Evolutionary conservation across 2,329 filamentous ascomycete species (phyloP), one percentile per base, ranked within the genome.

Genomic region (Aspergillus ochraceoroseus): DNA sequence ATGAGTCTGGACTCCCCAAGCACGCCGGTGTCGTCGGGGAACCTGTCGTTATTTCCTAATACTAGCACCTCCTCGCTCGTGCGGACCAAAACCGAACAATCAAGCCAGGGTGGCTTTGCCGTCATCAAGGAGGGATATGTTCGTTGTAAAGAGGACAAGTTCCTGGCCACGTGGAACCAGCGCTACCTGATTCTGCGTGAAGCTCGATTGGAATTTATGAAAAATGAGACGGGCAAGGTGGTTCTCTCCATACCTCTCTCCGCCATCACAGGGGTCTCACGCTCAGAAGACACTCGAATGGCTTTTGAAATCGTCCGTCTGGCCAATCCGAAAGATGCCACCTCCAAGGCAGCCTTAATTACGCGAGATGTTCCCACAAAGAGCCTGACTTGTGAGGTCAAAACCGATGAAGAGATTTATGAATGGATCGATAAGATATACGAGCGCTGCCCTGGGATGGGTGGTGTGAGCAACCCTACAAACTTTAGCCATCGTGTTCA

Each of bases 381-480:
- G 63, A 85, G 87, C 3, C 79, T 95, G 37, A 88, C 92, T 49
- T 92, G 95, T 64, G 87, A 85, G 62, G 88, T 96, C 56, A 94
- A 95, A 68, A 85, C 82, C 41, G 92, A 98, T 58, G 90, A 95
- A 59, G 92, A 98, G 54, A 80, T 98, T 38, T 98, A 98, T 66
- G 88, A 94, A 57, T 98, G 92, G 92, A 95, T 96, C 58, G 92
- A 98, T 65, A 87, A 89, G 63, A 94, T 98, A 52, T 96, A 96
- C 63, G 88, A 90, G 55, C 84, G 90, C 50, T 96, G 90, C 64
- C 92, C 92, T 12, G 90, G 87, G 48, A 95, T 96, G 87, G 89
- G 92, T 47, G 92, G 92, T 54, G 92, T 98, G 41, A 95, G 90
- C 69, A 95, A 96, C 65, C 92, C 92, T 4, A 96, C 92, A 51